Base-by-base conservation (phyloP, 1,284 basidiomycete species). In the Pseudozyma sp. region DNA sequence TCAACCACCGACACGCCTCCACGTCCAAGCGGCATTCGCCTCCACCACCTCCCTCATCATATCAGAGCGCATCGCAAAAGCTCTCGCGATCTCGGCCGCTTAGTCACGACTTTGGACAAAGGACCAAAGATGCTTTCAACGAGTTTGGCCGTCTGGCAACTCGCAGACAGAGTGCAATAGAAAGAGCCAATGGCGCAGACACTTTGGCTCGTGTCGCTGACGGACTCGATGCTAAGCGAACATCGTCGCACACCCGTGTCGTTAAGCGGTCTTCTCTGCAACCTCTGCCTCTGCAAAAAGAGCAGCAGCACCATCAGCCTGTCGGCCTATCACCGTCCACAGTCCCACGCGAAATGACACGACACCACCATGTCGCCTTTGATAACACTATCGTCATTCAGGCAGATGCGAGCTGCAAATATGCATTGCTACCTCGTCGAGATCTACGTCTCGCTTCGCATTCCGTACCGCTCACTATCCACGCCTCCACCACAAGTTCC, bases 71-170 rank as follows among this genome's bases (percentile, higher is more conserved):
- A 11, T 46, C 43, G 7, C 42, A 34, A 14, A 59, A 51, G 10
- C 40, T 43, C 16, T 46, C 55, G 17, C 45, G 45, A 17, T 45
- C 56, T 6, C 37, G 61, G 29, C 69, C 64, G 10, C 50, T 65
- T 33, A 76, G 65, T 34, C 61, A 56, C 17, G 74, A 68, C 42
- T 55, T 76, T 17, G 54, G 61, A 8, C 64, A 64, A 30, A 57
- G 54, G 33, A 62, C 74, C 14, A 40, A 54, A 19, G 74, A 71
- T 29, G 74, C 69, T 3, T 44, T 76, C 48, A 60, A 24, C 50
- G 68, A 71, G n/a, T 57, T 71, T 11, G 65, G 64, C 5, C 59
- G 58, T 9, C 45, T 61, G 17, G 64, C 73, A 24, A 67, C 34
- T 16, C 58, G 59, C 14, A 60, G 54, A 17, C 50, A 55, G 6